phyloP scores from a whole-genome alignment of 2,329 filamentous ascomycete genomes.

The Trichoderma lentiforme region DNA sequence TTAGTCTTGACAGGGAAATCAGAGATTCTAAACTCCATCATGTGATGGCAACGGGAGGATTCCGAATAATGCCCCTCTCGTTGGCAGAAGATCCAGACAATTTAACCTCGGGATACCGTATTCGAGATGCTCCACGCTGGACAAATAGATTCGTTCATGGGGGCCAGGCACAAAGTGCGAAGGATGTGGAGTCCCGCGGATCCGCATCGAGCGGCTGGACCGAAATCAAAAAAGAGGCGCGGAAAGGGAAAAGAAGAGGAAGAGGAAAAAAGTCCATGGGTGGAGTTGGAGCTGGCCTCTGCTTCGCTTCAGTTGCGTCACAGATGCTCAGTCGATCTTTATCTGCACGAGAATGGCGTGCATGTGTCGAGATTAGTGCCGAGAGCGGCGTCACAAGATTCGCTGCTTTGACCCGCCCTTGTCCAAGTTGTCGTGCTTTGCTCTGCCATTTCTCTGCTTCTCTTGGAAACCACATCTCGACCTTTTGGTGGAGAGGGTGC shows the following conservation, averaged over 20 bases:
- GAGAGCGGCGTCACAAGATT: not conserved
- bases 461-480: not conserved
- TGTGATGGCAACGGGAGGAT: not conserved
- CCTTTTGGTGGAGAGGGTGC: not conserved
- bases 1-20: not conserved
- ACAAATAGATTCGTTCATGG: not conserved
- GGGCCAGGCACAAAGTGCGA: not conserved
- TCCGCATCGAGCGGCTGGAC: not conserved
- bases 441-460: not conserved
- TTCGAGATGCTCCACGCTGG: not conserved
- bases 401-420: not conserved
- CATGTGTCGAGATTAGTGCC: not conserved
- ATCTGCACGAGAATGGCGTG: conserved; percentile 1
- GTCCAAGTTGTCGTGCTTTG: not conserved
- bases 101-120: not conserved
- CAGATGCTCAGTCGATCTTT: not conserved
- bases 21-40: not conserved
- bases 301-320: not conserved
- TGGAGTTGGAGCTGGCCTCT: conserved; percentile 6
- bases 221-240: not conserved
- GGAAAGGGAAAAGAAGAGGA: not conserved
- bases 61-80: not conserved
- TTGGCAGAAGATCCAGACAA: not conserved
- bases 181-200: not conserved
- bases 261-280: not conserved